Percentiles rank a stretch among this genome's conserved stretches.
Conservation (phyloP, 306 rosid genomes). For the Sechiopsis laciniata region DNA sequence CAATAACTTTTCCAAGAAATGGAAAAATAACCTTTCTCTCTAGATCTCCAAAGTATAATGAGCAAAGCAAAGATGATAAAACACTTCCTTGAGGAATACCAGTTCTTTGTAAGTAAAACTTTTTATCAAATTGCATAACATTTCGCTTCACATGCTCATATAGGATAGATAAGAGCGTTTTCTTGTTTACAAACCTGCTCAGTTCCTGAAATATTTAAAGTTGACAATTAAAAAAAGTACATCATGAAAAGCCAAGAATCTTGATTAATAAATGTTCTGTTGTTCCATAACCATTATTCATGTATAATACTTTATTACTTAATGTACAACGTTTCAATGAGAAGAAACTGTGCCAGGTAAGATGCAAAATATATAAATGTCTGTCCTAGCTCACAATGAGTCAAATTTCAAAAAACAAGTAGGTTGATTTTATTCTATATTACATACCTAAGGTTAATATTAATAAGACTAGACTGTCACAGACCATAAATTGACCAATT, state of each 20-base stretch:
- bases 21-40: slow-evolving; percentile 66
- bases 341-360: background rate
- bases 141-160: slow-evolving; percentile 66
- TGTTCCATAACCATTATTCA: background rate
- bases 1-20: slow-evolving; percentile 44
- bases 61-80: slow-evolving; percentile 79
- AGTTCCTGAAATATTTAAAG: slow-evolving; percentile 37
- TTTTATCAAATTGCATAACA: slow-evolving; percentile 62
- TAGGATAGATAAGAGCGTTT: slow-evolving; percentile 34
- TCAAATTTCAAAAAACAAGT: background rate
- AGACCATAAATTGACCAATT: background rate
- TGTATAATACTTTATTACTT: background rate
- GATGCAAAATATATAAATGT: background rate
- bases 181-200: slow-evolving; percentile 37
- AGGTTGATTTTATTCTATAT: background rate
- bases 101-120: slow-evolving; percentile 62
- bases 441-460: background rate
- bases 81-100: slow-evolving; percentile 95
- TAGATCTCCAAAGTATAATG: slow-evolving; percentile 66
- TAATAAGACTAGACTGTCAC: too few species aligned
- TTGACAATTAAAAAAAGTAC: background rate
- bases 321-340: background rate
- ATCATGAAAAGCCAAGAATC: background rate
- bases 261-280: background rate
- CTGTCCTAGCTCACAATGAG: background rate